Conservation (phyloP, 805 yeast species). For the Saccharomycopsis capsularis region DNA sequence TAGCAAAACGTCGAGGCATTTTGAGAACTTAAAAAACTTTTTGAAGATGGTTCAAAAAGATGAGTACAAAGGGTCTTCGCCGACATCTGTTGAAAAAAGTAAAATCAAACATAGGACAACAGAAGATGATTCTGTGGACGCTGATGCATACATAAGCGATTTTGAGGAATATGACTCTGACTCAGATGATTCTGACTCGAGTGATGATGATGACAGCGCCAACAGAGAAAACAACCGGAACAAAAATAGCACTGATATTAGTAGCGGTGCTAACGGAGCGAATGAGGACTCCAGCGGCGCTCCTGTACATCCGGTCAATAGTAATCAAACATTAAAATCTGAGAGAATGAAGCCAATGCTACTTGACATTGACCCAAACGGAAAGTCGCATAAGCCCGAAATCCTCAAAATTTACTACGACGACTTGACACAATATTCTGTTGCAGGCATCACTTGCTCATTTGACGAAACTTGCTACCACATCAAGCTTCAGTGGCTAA, state of each 20-base stretch:
- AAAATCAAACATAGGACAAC: neutral
- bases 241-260: no score
- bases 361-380: constrained; percentile 68
- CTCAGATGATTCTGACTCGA: neutral
- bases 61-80: constrained; percentile 8
- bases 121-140: neutral
- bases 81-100: neutral
- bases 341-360: constrained; percentile 60
- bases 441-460: constrained; percentile 36
- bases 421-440: constrained; percentile 50
- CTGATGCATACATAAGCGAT: no score
- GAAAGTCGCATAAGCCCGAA: constrained; percentile 71
- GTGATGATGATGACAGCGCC: neutral
- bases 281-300: no score
- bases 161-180: no score
- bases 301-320: neutral
- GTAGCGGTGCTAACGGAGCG: no score
- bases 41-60: constrained; percentile 12
- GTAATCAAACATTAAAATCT: neutral
- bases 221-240: neutral
- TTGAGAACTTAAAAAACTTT: constrained; percentile 13
- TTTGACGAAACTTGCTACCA: constrained; percentile 63
- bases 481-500: constrained; percentile 86
- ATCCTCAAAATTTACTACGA: constrained; percentile 81
- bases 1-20: constrained; percentile 3